phyloP scores from a whole-genome alignment of 768 basidiomycete species.

The Trametopsis cervina region DNA sequence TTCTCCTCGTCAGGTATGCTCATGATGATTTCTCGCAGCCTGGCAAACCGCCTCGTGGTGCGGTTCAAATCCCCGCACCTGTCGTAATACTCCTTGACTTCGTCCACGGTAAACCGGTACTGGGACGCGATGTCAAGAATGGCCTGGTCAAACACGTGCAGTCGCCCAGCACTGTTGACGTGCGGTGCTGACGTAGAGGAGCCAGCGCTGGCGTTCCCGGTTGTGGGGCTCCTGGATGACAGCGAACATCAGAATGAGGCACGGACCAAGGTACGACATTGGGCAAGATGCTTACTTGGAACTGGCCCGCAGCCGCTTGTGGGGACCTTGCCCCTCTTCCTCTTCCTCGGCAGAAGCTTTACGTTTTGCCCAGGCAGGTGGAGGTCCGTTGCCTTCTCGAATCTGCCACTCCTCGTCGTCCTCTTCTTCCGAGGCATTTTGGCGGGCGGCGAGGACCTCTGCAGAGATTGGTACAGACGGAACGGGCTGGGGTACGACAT shows the following conservation, averaged over 20 bases:
- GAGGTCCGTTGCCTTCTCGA: constrained; percentile 48
- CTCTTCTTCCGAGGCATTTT: constrained; percentile 56
- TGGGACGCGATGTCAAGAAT: constrained; percentile 62
- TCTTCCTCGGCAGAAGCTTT: constrained; percentile 33
- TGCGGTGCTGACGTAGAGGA: neutral
- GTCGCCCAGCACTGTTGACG: neutral
- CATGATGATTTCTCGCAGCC: constrained; percentile 46
- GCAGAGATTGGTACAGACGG: neutral
- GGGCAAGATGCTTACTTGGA: neutral
- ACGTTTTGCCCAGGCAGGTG: constrained; percentile 66
- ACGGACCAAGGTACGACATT: no score
- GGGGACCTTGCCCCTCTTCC: constrained; percentile 18
- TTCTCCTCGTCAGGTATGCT: constrained; percentile 17
- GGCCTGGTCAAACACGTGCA: constrained; percentile 63
- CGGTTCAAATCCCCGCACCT: constrained; percentile 63
- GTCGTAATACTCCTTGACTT: constrained; percentile 76
- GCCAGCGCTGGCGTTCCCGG: neutral
- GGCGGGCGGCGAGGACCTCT: constrained; percentile 29
- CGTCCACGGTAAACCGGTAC: constrained; percentile 64
- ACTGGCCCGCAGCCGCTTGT: constrained; percentile 27
- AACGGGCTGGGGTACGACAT: neutral
- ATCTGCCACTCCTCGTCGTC: constrained; percentile 59
- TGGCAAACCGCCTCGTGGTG: constrained; percentile 58
- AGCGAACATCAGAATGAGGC: no score
- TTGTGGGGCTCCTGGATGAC: neutral